Evolutionary conservation across 2,329 filamentous ascomycete species (phyloP).

Genomic region (Microsporum ferrugineum): DNA sequence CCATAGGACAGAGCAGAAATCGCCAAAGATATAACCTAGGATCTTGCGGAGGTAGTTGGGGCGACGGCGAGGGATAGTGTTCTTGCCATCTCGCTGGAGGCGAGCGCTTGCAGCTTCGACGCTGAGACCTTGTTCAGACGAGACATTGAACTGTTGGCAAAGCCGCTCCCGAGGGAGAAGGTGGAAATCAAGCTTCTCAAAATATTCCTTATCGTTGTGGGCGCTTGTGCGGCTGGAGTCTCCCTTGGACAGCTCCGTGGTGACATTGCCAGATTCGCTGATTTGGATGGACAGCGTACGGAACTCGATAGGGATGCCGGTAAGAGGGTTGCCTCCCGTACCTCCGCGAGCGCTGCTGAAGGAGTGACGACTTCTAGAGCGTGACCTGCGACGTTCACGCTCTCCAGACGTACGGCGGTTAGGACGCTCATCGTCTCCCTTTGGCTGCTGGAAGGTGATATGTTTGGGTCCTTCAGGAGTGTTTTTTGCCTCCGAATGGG

Average conservation of each 20-base stretch:
- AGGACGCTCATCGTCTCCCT: not conserved
- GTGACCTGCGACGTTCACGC: conserved; percentile 3
- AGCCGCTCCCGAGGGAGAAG: conserved; percentile 47
- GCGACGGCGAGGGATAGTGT: conserved; percentile 54
- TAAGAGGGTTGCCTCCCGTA: conserved; percentile 10
- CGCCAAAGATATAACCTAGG: conserved; percentile 62
- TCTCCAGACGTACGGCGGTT: conserved; percentile 6
- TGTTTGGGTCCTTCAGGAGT: not conserved
- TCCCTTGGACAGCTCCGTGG: conserved; percentile 19
- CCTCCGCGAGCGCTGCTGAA: conserved; percentile 7
- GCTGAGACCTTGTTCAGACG: conserved; percentile 48
- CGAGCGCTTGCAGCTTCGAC: conserved; percentile 45
- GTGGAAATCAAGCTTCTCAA: conserved; percentile 58
- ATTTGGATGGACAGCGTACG: conserved; percentile 31
- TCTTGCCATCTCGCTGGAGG: conserved; percentile 51
- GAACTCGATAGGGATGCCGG: conserved; percentile 27
- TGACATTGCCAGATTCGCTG: conserved; percentile 27
- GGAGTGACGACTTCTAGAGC: conserved; percentile 8
- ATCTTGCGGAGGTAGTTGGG: conserved; percentile 48
- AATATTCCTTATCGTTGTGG: conserved; percentile 36
- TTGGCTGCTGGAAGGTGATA: conserved; percentile 6
- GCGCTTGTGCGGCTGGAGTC: conserved; percentile 19
- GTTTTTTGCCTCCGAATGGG: not conserved
- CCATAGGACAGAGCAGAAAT: conserved; percentile 62
- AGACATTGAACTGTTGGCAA: conserved; percentile 47